Evolutionary conservation across 192 early-diverging fungal genomes (phyloP).

Genomic region (Podila epicladia): DNA sequence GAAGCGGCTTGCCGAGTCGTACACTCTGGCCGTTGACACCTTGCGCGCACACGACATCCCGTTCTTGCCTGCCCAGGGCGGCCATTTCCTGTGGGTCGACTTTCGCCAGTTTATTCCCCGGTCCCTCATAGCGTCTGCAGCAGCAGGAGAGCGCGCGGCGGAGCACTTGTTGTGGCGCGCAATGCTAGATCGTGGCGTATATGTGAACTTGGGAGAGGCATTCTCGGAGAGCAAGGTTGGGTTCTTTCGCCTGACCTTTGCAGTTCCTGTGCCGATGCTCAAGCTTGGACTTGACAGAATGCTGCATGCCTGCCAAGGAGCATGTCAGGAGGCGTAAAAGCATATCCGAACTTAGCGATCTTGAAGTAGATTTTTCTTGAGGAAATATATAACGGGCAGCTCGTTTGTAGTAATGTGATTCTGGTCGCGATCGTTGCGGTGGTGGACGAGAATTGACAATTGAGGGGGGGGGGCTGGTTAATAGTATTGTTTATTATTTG

Average conservation of each 20-base stretch:
- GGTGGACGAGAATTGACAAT: too few species aligned
- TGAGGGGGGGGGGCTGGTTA: too few species aligned
- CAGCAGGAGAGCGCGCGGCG: slow-evolving; percentile 32
- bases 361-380: too few species aligned
- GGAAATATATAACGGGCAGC: too few species aligned
- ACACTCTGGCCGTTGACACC: slow-evolving; percentile 48
- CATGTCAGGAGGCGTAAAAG: neutral
- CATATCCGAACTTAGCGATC: too few species aligned
- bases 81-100: slow-evolving; percentile 79
- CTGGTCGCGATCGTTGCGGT: too few species aligned
- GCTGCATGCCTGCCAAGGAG: slow-evolving; percentile 26
- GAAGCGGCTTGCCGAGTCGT: slow-evolving; percentile 60
- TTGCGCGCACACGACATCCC: slow-evolving; percentile 59
- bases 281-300: slow-evolving; percentile 61
- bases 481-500: too few species aligned
- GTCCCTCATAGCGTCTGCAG: slow-evolving; percentile 1
- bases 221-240: slow-evolving; percentile 70
- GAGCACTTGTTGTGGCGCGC: slow-evolving; percentile 63
- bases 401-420: too few species aligned
- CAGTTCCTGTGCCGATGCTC: slow-evolving; percentile 58
- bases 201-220: slow-evolving; percentile 71
- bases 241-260: slow-evolving; percentile 74
- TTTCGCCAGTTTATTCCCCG: slow-evolving; percentile 49
- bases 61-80: slow-evolving; percentile 70
- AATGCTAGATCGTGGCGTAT: slow-evolving; percentile 66